Conservation (phyloP, 345 rosid genomes). For the Populus ilicifolia region DNA sequence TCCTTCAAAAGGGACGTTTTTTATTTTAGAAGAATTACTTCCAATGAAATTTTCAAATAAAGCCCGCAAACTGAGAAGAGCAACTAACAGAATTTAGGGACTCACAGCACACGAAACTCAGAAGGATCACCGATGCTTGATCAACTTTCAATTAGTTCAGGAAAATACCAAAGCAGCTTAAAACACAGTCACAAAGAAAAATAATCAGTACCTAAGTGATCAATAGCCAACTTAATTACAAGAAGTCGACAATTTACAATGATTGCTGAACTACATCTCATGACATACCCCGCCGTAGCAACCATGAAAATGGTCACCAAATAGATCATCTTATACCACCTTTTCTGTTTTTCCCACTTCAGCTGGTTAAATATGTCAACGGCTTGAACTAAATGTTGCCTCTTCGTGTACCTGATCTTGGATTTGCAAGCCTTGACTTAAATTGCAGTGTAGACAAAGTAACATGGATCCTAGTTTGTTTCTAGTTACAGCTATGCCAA, state of each 20-base stretch:
- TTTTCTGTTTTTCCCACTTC: conserved; percentile 4
- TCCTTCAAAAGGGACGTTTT: no score
- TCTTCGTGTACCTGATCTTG: conserved; percentile 5
- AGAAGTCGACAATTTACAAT: no score
- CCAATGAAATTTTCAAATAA: no score
- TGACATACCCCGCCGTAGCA: background rate
- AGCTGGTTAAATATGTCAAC: conserved; percentile 21
- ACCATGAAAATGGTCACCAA: conserved; percentile 3
- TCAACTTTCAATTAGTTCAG: background rate
- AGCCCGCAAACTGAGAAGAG: no score
- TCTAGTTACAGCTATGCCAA: no score
- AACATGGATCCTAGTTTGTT: no score
- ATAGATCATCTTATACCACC: conserved; percentile 7
- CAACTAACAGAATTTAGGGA: background rate
- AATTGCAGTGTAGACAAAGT: background rate
- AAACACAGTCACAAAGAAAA: background rate
- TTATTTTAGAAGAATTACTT: no score
- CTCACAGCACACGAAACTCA: background rate
- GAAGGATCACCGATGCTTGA: background rate
- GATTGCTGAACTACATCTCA: background rate
- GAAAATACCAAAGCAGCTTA: conserved; percentile 12
- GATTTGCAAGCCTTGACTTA: background rate
- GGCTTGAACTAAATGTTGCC: conserved; percentile 13
- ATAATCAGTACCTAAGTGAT: background rate
- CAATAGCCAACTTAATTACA: background rate